Conservation (phyloP, 371 early-diverging fungal species). For the Mucor plumbeus region DNA sequence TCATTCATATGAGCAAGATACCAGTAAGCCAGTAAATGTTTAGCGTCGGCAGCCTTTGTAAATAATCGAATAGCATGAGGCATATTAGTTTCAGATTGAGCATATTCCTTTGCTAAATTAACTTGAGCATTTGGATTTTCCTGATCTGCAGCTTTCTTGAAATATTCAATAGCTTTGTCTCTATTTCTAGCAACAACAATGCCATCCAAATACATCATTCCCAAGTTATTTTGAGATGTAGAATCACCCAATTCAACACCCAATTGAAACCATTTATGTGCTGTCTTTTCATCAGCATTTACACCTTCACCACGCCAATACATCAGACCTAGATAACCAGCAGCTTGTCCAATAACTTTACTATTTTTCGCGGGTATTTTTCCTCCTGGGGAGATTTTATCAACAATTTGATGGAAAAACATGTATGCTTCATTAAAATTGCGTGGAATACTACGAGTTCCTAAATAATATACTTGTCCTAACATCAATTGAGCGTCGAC, state of each 20-base stretch:
- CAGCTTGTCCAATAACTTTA: slow-evolving; percentile 66
- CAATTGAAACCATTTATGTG: slow-evolving; percentile 76
- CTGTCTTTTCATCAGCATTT: slow-evolving; percentile 57
- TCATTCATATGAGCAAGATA: slow-evolving; percentile 72
- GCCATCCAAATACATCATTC: slow-evolving; percentile 84
- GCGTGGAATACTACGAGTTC: slow-evolving; percentile 67
- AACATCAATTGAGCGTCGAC: slow-evolving; percentile 62
- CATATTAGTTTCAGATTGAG: slow-evolving; percentile 38
- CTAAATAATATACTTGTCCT: slow-evolving; percentile 82
- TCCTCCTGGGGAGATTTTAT: slow-evolving; percentile 33
- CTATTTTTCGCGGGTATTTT: slow-evolving; percentile 36
- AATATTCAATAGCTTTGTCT: slow-evolving; percentile 62
- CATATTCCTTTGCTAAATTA: slow-evolving; percentile 52
- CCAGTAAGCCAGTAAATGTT: slow-evolving; percentile 78
- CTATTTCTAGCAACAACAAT: slow-evolving; percentile 54
- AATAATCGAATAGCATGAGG: slow-evolving; percentile 38
- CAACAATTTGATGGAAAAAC: slow-evolving; percentile 59
- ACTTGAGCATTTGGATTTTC: slow-evolving; percentile 68
- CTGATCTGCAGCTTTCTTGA: slow-evolving; percentile 65
- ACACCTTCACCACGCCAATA: slow-evolving; percentile 92
- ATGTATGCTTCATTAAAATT: slow-evolving; percentile 69
- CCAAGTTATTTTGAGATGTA: slow-evolving; percentile 73
- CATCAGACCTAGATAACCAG: slow-evolving; percentile 86
- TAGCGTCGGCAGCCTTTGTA: slow-evolving; percentile 56
- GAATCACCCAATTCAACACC: slow-evolving; percentile 72